Percentiles rank a stretch among this genome's conserved stretches.
phyloP scores from a whole-genome alignment of 345 rosid genomes.

The Gossypioides kirkii region DNA sequence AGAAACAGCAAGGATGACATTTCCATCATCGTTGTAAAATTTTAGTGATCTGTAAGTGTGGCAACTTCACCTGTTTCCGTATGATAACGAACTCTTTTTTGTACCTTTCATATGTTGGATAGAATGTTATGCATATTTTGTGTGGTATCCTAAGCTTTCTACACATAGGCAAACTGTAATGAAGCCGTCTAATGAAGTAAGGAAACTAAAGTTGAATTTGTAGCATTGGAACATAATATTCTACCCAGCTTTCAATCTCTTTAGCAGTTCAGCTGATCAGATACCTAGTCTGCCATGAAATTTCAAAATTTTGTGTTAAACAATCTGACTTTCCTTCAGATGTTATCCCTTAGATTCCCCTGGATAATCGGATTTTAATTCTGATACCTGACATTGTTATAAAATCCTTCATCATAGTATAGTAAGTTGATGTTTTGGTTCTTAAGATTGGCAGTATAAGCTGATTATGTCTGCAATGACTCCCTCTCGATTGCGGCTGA shows the following conservation, averaged over 20 bases:
- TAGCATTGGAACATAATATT: background rate
- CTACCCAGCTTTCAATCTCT: too few species aligned
- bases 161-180: background rate
- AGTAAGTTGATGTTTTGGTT: slow-evolving; percentile 7
- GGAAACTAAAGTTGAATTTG: background rate
- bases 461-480: background rate
- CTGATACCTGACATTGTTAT: background rate
- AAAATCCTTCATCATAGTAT: background rate
- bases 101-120: background rate
- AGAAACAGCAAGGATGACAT: slow-evolving; percentile 83
- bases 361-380: background rate
- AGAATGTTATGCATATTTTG: background rate
- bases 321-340: background rate
- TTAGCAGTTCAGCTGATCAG: background rate
- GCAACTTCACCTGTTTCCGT: slow-evolving; percentile 2
- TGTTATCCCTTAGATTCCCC: background rate
- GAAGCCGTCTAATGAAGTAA: background rate
- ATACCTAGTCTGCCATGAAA: background rate
- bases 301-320: background rate
- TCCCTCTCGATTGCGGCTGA: too few species aligned
- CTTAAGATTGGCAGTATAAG: slow-evolving; percentile 80
- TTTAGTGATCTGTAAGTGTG: slow-evolving; percentile 31
- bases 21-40: slow-evolving; percentile 76
- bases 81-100: slow-evolving; percentile 2
- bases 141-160: slow-evolving; percentile 3